Evolutionary conservation across 2,329 filamentous ascomycete genomes (phyloP), one percentile per base, ranked within the genome.

Genomic region (Elsinoe fawcettii): DNA sequence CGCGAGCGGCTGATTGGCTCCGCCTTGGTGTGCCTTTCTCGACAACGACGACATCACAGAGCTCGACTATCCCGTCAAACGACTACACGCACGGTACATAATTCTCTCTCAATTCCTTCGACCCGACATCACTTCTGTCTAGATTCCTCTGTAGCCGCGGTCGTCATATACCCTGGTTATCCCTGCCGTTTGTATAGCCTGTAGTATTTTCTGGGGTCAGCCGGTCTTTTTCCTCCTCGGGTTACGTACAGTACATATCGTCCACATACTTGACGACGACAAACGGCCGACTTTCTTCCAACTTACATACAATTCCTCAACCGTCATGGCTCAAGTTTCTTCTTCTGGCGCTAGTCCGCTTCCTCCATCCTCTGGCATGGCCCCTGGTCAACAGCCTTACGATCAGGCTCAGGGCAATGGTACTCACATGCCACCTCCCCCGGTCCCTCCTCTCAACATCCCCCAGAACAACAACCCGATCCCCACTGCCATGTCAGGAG

Each of bases 401-500:
- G 84, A 83, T 69, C 36, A 43, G 22, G 80, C 81, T 64, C 87
- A 89, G 74, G 74, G 73, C 65, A 86, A 86, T 69, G 80, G 80
- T 64, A 56, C 30, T 8, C 87, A 93, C 72, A 91, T 96, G 87
- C 87, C 89, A 59, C 91, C 92, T 58, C 90, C 90, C 61, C 87
- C 91, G 64, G 84, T 96, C 60, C 87, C 95, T 46, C 83, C 85
- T 56, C 81, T 87, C 63, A 84, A 86, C 71, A 97, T 97, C 68
- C 91, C 92, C 25, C 90, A 93, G 74, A 97, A 96, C 77, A 96
- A 84, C 69, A 96, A 96, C 69, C 89, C 91, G 47, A 93, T 96
- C 68, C 91, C 91, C 51, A 95, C 90, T 27, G 89, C 90, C 62
- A 84, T 90, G 82, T 83, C 83, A 66, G 75, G 75, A 61, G 79